These are phyloP conservation scores for Dactylellina sp. DNA, from an alignment of 2,329 filamentous ascomycete species.

Conservation along the genomic window DNA sequence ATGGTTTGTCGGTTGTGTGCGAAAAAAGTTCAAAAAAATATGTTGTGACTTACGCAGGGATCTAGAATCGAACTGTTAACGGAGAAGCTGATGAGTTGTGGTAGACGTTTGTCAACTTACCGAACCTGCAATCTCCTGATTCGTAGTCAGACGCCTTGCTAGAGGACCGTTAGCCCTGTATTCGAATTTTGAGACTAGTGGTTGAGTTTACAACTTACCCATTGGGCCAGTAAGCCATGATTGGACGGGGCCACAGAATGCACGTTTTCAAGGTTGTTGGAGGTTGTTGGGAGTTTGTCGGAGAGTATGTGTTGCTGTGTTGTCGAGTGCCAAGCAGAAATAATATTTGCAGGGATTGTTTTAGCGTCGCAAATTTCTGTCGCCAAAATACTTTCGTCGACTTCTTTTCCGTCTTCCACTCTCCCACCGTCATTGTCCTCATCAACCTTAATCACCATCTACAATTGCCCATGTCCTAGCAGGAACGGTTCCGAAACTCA, in stretches of 20 bases:
- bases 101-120: conserved; percentile 14
- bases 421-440: background rate
- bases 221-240: too few relatives aligned
- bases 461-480: background rate
- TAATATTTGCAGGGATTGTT: conserved; percentile 15
- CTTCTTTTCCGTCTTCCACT: background rate
- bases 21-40: conserved; percentile 11
- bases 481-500: background rate
- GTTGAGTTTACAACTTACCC: too few relatives aligned
- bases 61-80: conserved; percentile 35
- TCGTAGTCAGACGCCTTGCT: conserved; percentile 38
- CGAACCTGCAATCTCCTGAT: conserved; percentile 40
- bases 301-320: conserved; percentile 37
- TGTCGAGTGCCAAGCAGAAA: conserved; percentile 28
- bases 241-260: too few relatives aligned
- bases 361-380: conserved; percentile 46
- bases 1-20: too few relatives aligned
- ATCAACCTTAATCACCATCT: too few relatives aligned
- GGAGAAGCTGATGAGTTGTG: background rate
- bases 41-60: conserved; percentile 26
- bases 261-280: too few relatives aligned
- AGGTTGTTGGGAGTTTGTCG: conserved; percentile 20
- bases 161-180: background rate
- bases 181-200: too few relatives aligned
- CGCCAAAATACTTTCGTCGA: conserved; percentile 30